phyloP scores from a whole-genome alignment of 768 basidiomycete genomes.

The Mycena pura region DNA sequence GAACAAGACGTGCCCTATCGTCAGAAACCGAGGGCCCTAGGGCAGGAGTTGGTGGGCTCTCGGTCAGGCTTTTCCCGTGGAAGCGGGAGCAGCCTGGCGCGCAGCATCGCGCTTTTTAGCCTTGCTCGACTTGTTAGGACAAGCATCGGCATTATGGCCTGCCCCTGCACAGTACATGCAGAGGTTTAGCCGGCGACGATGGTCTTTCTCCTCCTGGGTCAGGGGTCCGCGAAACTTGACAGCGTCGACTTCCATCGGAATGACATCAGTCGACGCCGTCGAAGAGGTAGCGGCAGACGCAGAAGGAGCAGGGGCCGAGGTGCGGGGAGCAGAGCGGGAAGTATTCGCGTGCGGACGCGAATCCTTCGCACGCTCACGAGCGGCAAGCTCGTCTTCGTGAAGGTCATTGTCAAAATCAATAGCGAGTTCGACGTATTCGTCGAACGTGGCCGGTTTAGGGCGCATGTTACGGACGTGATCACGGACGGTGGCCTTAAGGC shows the following conservation, averaged over 20 bases:
- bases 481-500: background rate
- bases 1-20: conserved; percentile 11
- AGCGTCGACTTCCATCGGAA: conserved; percentile 13
- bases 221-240: conserved; percentile 2
- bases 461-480: background rate
- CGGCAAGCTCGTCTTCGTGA: background rate
- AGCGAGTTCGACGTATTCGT: background rate
- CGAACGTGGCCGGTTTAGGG: background rate
- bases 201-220: conserved; percentile 4
- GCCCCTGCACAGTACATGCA: background rate
- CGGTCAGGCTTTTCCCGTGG: conserved; percentile 34
- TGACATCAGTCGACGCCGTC: background rate
- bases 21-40: conserved; percentile 28
- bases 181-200: background rate
- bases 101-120: background rate
- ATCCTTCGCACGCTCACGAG: background rate
- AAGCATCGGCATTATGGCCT: background rate
- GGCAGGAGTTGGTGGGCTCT: conserved; percentile 21
- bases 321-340: background rate
- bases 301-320: background rate
- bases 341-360: background rate
- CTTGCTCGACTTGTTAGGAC: background rate
- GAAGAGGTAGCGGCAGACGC: background rate
- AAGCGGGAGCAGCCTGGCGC: conserved; percentile 1
- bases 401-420: conserved; percentile 8